Base-by-base conservation (phyloP, 2,329 filamentous ascomycete species). In the Chrysoporthe austroafricana region DNA sequence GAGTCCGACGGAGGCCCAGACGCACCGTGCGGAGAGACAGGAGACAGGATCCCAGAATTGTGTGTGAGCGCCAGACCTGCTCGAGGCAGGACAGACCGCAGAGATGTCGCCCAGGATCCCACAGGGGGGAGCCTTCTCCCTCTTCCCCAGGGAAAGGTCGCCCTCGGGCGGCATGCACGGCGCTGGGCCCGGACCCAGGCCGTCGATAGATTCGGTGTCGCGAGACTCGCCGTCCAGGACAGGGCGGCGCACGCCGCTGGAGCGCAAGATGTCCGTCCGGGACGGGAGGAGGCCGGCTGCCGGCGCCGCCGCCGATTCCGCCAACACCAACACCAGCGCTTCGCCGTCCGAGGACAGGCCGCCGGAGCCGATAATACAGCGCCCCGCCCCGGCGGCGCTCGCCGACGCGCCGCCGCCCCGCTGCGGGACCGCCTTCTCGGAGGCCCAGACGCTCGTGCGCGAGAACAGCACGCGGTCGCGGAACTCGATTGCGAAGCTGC, bases 401-500 rank as follows among this genome's bases (percentile, higher is more conserved):
- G 77, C 78, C 36, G 80, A 85, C 18, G 75, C 80, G 1, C 82
- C 82, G 1, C 79, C 79, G 5, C 57, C 57, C 9, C 81, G 84
- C 54, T 80, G 82, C 44, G 83, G 84, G 14, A 85, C 84, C 0
- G 82, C 84, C 34, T 82, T 86, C 68, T 84, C 85, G 0, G 82
- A 85, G 67, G 80, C 82, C 42, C 79, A 82, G 63, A 84, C 84
- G 1, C 78, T 86, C 52, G 82, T 83, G 13, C 80, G 84, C 61
- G 81, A 78, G 69, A 79, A 80, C 61, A 87, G 84, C 73, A 80
- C 78, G 60, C 78, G 81, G 21, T 86, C 85, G 1, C 80, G 84
- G 64, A 85, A 79, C 74, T 89, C 86, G 26, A 88, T 88, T 71
- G 84, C 85, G 62, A 88, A 89, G 72, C 77, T 80, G 34, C 86